Evolutionary conservation across 352 stramenopile genomes (phyloP), one percentile per base, ranked within the genome.

Genomic region (Thraustotheca clavata): DNA sequence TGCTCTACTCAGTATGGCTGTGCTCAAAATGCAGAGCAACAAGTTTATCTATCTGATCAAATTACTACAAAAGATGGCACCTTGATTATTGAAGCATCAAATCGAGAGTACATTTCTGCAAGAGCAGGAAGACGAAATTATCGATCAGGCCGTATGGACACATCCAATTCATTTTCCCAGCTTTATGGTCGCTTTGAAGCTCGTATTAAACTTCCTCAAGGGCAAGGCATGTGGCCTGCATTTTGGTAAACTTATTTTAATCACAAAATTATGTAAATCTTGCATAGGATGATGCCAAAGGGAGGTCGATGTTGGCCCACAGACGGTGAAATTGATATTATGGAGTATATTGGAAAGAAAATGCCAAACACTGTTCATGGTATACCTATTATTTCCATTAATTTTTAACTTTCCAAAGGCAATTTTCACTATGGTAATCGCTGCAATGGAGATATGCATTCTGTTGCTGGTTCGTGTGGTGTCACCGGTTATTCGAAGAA

Each of bases 181-280:
- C 62, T 62, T 20, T 73, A 70, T 38, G 68, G 71, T 22, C 41
- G 12, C 26, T 52, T 76, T 20, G 63, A 74, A 49, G 68, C 71
- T 0, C 46, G 39, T 31, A 74, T 76, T 11, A 35, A 67, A 26
- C 52, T 70, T 3, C 71, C 71, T 11, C 26, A 65, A 0, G 68
- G 49, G 4, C 55, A 67, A 24, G 71, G 71, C 22, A 43, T 76
- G n/a, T 76, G 71, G 71, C 71, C 71, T 11, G 71, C 63, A 7
- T 76, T 76, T 43, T 76, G 71, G 71, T 60, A 4, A 3, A 31
- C n/a, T 2, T 31, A 31, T 31, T 4, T 24, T 2, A 4, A 47
- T n/a, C 4, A 24, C 31, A 35, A 1, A 35, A 9, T 9, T 24
- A 14, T 24, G 24, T 31, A 52, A 14, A 24, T 14, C 43, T 9